These are phyloP conservation scores for Phaeoacremonium minimum DNA, from an alignment of 2,329 filamentous ascomycete species.

Conservation along the genomic window DNA sequence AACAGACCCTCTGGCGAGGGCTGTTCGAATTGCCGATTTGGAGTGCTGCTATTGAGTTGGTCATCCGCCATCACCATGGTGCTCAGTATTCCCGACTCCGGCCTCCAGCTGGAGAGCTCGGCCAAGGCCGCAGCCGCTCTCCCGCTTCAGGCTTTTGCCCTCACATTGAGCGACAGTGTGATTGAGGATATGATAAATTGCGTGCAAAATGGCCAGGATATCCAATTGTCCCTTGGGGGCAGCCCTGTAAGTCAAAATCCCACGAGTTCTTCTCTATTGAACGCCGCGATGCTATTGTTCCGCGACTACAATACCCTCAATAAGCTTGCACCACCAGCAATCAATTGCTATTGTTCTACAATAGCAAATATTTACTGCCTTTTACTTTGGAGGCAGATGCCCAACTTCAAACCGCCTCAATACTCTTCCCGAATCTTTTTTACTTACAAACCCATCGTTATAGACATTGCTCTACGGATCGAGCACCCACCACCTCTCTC, in stretches of 20 bases:
- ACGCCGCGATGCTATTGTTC: too few species aligned
- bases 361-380: too few species aligned
- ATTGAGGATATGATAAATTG: conserved; percentile 61
- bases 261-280: not conserved
- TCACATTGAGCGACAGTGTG: conserved; percentile 52
- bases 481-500: conserved; percentile 40
- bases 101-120: conserved; percentile 52
- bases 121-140: conserved; percentile 36
- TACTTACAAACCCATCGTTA: conserved; percentile 2
- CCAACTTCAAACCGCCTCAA: too few species aligned
- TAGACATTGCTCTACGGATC: conserved; percentile 53
- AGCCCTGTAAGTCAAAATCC: conserved; percentile 49
- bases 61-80: conserved; percentile 18
- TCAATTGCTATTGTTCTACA: too few species aligned
- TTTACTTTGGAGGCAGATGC: too few species aligned
- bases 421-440: not conserved
- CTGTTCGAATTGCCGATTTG: too few species aligned
- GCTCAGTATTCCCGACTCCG: conserved; percentile 52
- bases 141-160: conserved; percentile 51
- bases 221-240: conserved; percentile 54
- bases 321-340: too few species aligned
- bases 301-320: too few species aligned
- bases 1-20: too few species aligned
- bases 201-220: conserved; percentile 49
- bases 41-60: too few species aligned